Percentiles rank a stretch among this genome's conserved stretches.
Conservation (phyloP, 2,329 filamentous ascomycete species). For the Zasmidium citrigriseum region DNA sequence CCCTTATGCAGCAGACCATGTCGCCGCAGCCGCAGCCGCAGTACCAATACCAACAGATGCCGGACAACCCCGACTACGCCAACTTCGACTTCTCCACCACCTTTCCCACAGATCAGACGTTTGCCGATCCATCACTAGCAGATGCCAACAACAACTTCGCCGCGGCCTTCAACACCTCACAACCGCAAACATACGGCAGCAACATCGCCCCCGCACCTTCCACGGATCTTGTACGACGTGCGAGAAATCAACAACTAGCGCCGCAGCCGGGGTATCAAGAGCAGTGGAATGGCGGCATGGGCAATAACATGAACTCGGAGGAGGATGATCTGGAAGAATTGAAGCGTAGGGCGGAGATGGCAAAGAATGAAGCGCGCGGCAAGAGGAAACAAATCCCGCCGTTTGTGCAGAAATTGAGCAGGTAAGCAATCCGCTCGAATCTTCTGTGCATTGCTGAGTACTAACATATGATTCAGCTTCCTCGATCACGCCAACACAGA, state of each 20-base stretch:
- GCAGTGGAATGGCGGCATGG: slow-evolving; percentile 41
- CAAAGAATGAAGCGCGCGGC: slow-evolving; percentile 82
- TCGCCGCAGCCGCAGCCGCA: slow-evolving; percentile 31
- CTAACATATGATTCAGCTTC: slow-evolving; percentile 63
- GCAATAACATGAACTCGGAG: slow-evolving; percentile 47
- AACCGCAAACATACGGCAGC: slow-evolving; percentile 25
- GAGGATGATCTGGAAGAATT: slow-evolving; percentile 75
- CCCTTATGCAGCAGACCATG: slow-evolving; percentile 58
- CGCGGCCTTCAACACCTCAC: slow-evolving; percentile 28
- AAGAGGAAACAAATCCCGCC: slow-evolving; percentile 96
- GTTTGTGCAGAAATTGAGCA: slow-evolving; percentile 97
- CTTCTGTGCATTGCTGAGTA: slow-evolving; percentile 14
- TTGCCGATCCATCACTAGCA: slow-evolving; percentile 40
- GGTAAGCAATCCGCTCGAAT: slow-evolving; percentile 57
- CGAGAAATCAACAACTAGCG: slow-evolving; percentile 48
- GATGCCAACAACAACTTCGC: slow-evolving; percentile 37
- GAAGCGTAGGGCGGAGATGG: slow-evolving; percentile 75
- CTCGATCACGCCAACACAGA: slow-evolving; percentile 92
- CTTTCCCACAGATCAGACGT: slow-evolving; percentile 31
- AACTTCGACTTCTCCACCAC: slow-evolving; percentile 32
- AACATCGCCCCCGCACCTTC: slow-evolving; percentile 28
- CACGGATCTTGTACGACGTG: slow-evolving; percentile 49
- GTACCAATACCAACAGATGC: slow-evolving; percentile 46
- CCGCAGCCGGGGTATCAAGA: slow-evolving; percentile 35
- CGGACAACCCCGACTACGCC: slow-evolving; percentile 43